phyloP scores from a whole-genome alignment of 257 asterid genomes.

The Dorcoceras hygrometricum region DNA sequence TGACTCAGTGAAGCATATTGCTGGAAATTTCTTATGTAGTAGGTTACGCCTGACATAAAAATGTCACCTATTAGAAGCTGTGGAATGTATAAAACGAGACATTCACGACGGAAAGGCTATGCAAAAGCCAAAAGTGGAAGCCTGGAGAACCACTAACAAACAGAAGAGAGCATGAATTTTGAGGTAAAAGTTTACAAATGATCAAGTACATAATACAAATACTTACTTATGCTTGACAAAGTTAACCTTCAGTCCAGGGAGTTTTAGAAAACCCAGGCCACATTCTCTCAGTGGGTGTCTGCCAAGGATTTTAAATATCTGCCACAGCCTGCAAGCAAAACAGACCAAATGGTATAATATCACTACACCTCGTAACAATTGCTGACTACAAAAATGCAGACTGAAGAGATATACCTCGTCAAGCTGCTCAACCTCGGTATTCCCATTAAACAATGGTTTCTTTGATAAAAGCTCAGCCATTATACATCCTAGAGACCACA shows the following conservation, averaged over 20 bases:
- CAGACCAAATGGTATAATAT: constrained; percentile 5
- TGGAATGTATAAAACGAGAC: constrained; percentile 20
- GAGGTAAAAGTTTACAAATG: constrained; percentile 14
- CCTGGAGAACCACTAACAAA: constrained; percentile 79
- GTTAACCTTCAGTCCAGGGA: constrained; percentile 75
- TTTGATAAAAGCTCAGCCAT: constrained; percentile 76
- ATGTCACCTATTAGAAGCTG: constrained; percentile 47
- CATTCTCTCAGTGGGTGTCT: constrained; percentile 81
- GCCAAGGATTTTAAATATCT: constrained; percentile 79
- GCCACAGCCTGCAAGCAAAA: constrained; percentile 25
- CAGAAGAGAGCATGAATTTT: constrained; percentile 45
- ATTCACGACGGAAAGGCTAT: constrained; percentile 57
- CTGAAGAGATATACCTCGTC: constrained; percentile 53
- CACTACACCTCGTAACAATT: not conserved
- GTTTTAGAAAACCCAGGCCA: constrained; percentile 88
- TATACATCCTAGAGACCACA: constrained; percentile 94
- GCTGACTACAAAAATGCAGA: not conserved
- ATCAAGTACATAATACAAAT: constrained; percentile 26
- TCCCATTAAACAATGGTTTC: constrained; percentile 72
- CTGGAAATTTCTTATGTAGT: constrained; percentile 64
- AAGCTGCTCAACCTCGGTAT: constrained; percentile 70
- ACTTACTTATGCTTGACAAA: constrained; percentile 82
- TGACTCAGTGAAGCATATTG: constrained; percentile 64
- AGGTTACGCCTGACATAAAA: constrained; percentile 64
- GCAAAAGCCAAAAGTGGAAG: constrained; percentile 84